Base-by-base conservation (phyloP, 2,329 filamentous ascomycete genomes). In the Aspergillus novofumigatus region DNA sequence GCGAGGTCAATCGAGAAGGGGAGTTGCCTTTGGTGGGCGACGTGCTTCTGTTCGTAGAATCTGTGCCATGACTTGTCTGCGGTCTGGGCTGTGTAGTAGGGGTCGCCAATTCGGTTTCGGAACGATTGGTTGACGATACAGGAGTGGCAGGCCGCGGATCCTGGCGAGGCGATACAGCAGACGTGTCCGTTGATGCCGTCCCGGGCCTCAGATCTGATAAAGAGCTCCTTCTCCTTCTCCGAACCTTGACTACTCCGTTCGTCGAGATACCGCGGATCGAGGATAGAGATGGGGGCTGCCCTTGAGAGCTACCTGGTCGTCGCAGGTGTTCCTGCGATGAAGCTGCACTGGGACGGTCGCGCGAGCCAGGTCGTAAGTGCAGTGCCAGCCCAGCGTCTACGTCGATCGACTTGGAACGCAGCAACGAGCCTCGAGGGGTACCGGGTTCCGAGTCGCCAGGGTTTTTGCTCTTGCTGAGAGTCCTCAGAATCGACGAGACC, bases 141-240 rank as follows among this genome's bases (percentile, higher is more conserved):
- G 72, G 69, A 38, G 73, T 70, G 56, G 71, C 62, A 29, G 76
- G 73, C 64, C 75, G 67, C 71, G 79, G 65, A 23, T 62, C 54
- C 21, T 72, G 67, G 42, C 64, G 66, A 10, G 71, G 63, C 10
- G 73, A 74, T 17, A 71, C 55, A 41, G 65, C 61, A 11, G 71
- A 67, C 75, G 78, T 82, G 8, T 86, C 80, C 55, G 84, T 81
- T 44, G 81, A 71, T 29, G 72, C 82, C 75, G 93, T 86, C 20
- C 90, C 78, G 55, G 79, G 82, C 64, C 86, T 89, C 50, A 97
- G 80, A 72, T 97, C 93, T 4, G 92, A 96, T 45, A 97, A 77
- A 26, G 92, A 97, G 75, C 92, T 97, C 70, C 93, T 87, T 55
- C 93, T 84, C 78, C 96, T 97, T 77, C 87, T 92, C 70, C 83